Evolutionary conservation across 176 grass and related monocot genomes (phyloP), one percentile per base, ranked within the genome.

Genomic region (Puccinellia tenuiflora): DNA sequence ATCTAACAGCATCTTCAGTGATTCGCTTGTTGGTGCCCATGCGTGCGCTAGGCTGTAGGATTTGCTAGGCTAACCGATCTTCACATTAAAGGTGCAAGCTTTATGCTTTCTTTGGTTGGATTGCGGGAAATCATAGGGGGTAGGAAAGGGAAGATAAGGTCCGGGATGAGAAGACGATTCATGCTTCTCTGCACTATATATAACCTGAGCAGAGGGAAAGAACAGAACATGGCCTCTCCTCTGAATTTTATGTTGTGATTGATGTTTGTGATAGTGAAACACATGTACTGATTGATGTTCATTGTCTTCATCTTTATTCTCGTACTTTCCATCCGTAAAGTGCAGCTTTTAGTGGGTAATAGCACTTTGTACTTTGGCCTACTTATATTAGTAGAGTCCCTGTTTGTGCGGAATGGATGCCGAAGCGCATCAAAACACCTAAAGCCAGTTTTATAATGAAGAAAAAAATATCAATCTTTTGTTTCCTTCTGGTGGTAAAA

Each of bases 31-130:
- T 79, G 45, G 75, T 73, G 55, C 73, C 11, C 57, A 67, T 83
- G 79, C 46, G 55, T 90, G 88, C 69, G 47, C 5, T 77, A 85
- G 82, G 30, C 61, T 81, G 70, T 85, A 86, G 79, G 83, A 83
- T 70, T 68, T 86, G 84, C 73, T 86, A 74, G 67, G n/a, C 54
- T 82, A 83, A 83, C 88, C 84, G 74, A 86, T 79, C 84, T 79
- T 90, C 88, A 90, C 88, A 86, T 79, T 66, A 90, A 90, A 90
- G 88, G 60, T 86, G 34, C 1, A 33, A 74, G 61, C 74, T 86
- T 90, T 86, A 86, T 74, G 46, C 55, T 73, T 67, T 67, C 73
- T 34, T 56, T 68, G 56, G 62, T 90, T 51, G 25, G 79, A 55
- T 86, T 77, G 73, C 31, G 20, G 16, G 51, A 59, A 57, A n/a